phyloP scores from a whole-genome alignment of 345 rosid genomes.

The Lumnitzera littorea region DNA sequence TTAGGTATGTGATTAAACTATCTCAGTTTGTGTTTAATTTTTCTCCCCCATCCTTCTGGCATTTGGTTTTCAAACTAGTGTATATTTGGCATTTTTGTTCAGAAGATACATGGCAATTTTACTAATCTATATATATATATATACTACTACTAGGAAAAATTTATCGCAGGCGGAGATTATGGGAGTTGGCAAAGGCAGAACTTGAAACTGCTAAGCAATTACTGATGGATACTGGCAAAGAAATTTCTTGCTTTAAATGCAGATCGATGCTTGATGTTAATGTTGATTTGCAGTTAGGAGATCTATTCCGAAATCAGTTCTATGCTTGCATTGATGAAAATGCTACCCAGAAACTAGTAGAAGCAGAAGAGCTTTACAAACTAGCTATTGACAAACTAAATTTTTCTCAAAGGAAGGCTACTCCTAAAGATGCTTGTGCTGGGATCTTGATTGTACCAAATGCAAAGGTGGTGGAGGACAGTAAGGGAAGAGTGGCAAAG shows the following conservation, averaged over 20 bases:
- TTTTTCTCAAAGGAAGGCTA: slow-evolving; percentile 48
- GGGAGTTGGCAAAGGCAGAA: slow-evolving; percentile 66
- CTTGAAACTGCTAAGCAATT: slow-evolving; percentile 51
- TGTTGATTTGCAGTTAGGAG: slow-evolving; percentile 65
- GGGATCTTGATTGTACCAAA: slow-evolving; percentile 13
- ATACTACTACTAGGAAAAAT: slow-evolving; percentile 40
- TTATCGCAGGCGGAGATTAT: slow-evolving; percentile 50
- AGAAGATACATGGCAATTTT: slow-evolving; percentile 7
- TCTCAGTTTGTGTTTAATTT: neutral
- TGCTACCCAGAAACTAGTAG: slow-evolving; percentile 32
- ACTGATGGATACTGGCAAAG: slow-evolving; percentile 22
- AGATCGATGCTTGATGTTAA: slow-evolving; percentile 51
- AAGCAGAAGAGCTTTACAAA: slow-evolving; percentile 54
- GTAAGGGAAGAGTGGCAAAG: neutral
- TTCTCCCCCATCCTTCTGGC: neutral
- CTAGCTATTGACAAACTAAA: slow-evolving; percentile 55
- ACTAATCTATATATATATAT: slow-evolving; percentile 5
- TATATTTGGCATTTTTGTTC: slow-evolving; percentile 4
- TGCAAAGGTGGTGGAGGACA: slow-evolving; percentile 1
- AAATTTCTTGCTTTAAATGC: slow-evolving; percentile 58
- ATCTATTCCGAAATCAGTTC: slow-evolving; percentile 38
- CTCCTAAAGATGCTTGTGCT: slow-evolving; percentile 25
- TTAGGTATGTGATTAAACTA: slow-evolving; percentile 45
- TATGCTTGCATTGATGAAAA: slow-evolving; percentile 16
- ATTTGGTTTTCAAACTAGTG: neutral